Base-by-base conservation (phyloP, 306 rosid species). In the Morella rubra region DNA sequence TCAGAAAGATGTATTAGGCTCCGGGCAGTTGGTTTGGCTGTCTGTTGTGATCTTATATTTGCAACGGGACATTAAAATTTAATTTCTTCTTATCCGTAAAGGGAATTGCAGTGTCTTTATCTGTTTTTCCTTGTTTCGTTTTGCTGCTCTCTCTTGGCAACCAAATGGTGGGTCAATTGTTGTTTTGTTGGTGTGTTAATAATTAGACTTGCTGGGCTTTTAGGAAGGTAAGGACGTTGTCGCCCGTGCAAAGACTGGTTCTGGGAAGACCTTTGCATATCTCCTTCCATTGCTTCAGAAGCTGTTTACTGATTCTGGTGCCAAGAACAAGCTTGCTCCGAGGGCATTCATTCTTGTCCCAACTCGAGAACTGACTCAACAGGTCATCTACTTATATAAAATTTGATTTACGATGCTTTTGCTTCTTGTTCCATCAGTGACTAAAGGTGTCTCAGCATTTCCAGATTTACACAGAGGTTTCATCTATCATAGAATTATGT, bases 161-260 rank as follows among this genome's bases (percentile, higher is more conserved):
- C 49, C 45, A 69, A 56, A 24, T 44, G 6, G 49, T 45, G 42
- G 64, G 50, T 66, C 50, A 20, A 51, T 37, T 16, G 16, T 13
- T n/a, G 58, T 11, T 9, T 42, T 45, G 1, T 7, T 5, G 27
- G 22, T 69, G 22, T 2, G 45, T 44, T 49, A 68, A 44, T 47
- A 49, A 9, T 64, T 14, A 37, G 53, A 16, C 13, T 77, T 73
- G 5, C 42, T 11, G 72, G 51, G 27, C 19, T 70, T 53, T 62
- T 87, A 93, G 98, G 88, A 92, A 87, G 98, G 98, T 14, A 95
- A 92, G 73, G 98, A 95, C 64, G 96, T 95, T 52, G 98, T 92
- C 60, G 97, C 98, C 37, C 84, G 97, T 50, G 98, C 98, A 1
- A 92, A 92, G 81, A 95, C 97, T 9, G 98, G 98, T 71, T 95